Conservation (phyloP, 305 asterid genomes). For the Stenogyne calaminthoides region DNA sequence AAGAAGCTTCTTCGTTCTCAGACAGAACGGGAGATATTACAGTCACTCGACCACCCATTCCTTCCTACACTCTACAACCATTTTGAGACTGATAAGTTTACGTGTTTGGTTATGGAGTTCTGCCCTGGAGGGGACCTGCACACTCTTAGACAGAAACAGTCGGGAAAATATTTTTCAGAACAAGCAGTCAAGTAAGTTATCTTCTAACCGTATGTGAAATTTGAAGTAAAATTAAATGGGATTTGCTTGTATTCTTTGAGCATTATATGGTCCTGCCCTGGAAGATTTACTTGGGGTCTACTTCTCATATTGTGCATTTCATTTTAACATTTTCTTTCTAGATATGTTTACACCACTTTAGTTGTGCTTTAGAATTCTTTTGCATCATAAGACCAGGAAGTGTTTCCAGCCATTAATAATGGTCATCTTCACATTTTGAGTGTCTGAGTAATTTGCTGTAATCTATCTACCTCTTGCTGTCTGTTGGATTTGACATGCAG, state of each 20-base stretch:
- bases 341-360: conserved; percentile 2
- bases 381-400: background rate
- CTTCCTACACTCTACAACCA: conserved; percentile 75
- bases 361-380: conserved; percentile 3
- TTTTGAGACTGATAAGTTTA: conserved; percentile 78
- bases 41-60: conserved; percentile 79
- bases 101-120: conserved; percentile 84
- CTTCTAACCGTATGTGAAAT: conserved; percentile 20
- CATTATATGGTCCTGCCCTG: conserved; percentile 1
- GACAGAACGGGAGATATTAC: conserved; percentile 76
- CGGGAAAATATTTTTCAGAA: conserved; percentile 75
- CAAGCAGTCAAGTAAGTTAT: conserved; percentile 80
- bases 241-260: background rate
- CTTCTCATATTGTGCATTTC: conserved; percentile 10
- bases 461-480: conserved; percentile 21
- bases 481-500: conserved; percentile 5
- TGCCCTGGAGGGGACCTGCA: conserved; percentile 91
- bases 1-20: conserved; percentile 89
- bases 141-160: conserved; percentile 72
- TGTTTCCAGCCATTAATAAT: background rate
- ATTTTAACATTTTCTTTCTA: background rate
- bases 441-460: conserved; percentile 3
- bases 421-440: background rate
- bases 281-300: background rate
- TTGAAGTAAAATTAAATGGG: background rate